Evolutionary conservation across 345 rosid species (phyloP).

Genomic region (Citrus unshiu): DNA sequence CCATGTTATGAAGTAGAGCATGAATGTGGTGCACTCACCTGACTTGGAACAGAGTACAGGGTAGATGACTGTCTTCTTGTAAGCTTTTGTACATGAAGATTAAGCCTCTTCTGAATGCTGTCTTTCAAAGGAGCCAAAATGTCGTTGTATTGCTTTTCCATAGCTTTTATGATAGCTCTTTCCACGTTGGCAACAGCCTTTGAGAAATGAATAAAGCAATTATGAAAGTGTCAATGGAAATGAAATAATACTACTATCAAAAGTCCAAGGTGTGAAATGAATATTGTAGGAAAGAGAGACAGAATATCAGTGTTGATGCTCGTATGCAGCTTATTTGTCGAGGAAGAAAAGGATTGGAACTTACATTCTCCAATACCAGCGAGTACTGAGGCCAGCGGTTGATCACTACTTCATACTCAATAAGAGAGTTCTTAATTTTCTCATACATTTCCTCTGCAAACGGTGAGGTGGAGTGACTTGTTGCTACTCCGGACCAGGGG

Average conservation of each 20-base stretch:
- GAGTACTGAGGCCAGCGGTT: conserved; percentile 95
- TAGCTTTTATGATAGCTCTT: conserved; percentile 76
- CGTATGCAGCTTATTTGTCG: background rate
- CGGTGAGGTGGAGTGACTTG: conserved; percentile 88
- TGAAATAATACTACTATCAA: background rate
- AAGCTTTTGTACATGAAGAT: conserved; percentile 93
- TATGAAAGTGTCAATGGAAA: background rate
- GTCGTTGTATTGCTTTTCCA: conserved; percentile 89
- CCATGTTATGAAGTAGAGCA: background rate
- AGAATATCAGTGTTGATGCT: background rate
- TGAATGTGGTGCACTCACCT: conserved; percentile 40
- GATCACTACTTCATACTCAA: conserved; percentile 82
- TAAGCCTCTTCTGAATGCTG: conserved; percentile 79
- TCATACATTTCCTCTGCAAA: conserved; percentile 95
- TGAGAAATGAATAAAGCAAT: conserved; percentile 8
- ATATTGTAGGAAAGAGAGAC: background rate
- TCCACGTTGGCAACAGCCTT: conserved; percentile 82
- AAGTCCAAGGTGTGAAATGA: background rate
- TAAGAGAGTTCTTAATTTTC: conserved; percentile 64
- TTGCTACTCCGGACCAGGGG: conserved; percentile 79
- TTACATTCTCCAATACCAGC: conserved; percentile 77
- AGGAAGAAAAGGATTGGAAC: conserved; percentile 11
- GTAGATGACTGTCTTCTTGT: conserved; percentile 80
- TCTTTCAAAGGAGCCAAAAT: conserved; percentile 83
- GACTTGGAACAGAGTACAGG: conserved; percentile 72